phyloP scores from a whole-genome alignment of 768 basidiomycete species.

The Rhodotorula paludigena region DNA sequence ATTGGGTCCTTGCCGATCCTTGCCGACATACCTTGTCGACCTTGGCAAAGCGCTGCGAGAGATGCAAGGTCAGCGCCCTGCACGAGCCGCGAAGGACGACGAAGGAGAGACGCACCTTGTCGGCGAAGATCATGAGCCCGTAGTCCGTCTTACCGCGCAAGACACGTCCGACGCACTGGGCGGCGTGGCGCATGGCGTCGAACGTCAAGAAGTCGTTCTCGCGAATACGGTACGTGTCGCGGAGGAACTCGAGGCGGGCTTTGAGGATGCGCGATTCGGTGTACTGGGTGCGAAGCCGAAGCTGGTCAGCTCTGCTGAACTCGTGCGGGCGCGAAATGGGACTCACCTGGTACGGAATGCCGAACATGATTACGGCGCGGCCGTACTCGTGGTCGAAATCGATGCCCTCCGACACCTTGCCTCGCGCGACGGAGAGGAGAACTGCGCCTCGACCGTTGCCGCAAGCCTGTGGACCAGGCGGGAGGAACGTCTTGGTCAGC shows the following conservation, averaged over 20 bases:
- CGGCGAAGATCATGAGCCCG: constrained; percentile 98
- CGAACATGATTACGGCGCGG: constrained; percentile 93
- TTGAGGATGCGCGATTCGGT: constrained; percentile 96
- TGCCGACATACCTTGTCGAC: constrained; percentile 60
- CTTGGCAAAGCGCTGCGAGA: constrained; percentile 83
- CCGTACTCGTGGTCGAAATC: constrained; percentile 99
- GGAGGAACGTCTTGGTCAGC: too few relatives aligned
- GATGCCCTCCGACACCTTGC: constrained; percentile 99
- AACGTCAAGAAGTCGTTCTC: constrained; percentile 99
- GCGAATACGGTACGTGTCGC: constrained; percentile 96
- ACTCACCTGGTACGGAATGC: constrained; percentile 50
- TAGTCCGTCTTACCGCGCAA: constrained; percentile 98
- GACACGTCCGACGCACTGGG: constrained; percentile 97
- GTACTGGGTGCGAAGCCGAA: constrained; percentile 60
- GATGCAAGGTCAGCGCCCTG: background rate
- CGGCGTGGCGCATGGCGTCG: constrained; percentile 98
- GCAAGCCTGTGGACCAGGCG: constrained; percentile 64
- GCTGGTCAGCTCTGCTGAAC: constrained; percentile 73
- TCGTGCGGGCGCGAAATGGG: too few relatives aligned
- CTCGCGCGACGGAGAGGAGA: constrained; percentile 90
- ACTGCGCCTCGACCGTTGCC: constrained; percentile 98
- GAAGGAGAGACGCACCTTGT: constrained; percentile 62
- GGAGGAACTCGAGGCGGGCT: constrained; percentile 90
- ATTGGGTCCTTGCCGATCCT: too few relatives aligned
- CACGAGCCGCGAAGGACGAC: constrained; percentile 9